A percentile compares a stretch with the other conserved stretches of the same genome.
phyloP scores from a whole-genome alignment of 2,329 filamentous ascomycete genomes.

The Talaromyces albobiverticillius region DNA sequence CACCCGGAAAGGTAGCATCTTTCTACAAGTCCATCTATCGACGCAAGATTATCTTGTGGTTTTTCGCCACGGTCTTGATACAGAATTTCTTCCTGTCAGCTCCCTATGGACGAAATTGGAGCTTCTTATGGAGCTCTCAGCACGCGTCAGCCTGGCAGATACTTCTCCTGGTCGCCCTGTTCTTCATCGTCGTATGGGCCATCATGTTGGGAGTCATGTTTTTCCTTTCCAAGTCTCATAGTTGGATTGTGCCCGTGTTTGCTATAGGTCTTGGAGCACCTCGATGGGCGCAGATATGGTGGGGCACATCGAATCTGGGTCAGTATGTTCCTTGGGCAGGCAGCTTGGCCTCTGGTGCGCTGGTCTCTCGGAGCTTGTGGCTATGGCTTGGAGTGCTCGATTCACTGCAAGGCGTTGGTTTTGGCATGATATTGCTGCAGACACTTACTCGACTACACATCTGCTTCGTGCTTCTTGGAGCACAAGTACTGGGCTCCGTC shows the following conservation, averaged over 20 bases:
- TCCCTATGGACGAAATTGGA: constrained; percentile 66
- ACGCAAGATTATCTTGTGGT: constrained; percentile 66
- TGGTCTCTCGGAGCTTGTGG: constrained; percentile 60
- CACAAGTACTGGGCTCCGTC: constrained; percentile 61
- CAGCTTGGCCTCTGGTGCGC: constrained; percentile 51
- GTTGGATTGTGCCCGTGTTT: constrained; percentile 66
- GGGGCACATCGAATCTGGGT: constrained; percentile 60
- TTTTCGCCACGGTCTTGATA: constrained; percentile 61
- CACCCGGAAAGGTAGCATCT: constrained; percentile 61
- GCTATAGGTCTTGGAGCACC: constrained; percentile 64
- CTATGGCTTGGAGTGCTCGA: constrained; percentile 67
- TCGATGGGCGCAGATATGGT: constrained; percentile 66
- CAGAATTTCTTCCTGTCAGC: constrained; percentile 67
- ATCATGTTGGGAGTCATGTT: constrained; percentile 31
- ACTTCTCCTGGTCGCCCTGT: constrained; percentile 47
- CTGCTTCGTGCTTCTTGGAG: constrained; percentile 57
- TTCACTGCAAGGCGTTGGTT: constrained; percentile 62
- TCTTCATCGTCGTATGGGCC: constrained; percentile 58
- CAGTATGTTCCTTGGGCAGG: constrained; percentile 63
- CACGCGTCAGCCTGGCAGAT: constrained; percentile 58
- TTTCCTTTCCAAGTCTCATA: constrained; percentile 57
- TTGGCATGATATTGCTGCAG: constrained; percentile 66
- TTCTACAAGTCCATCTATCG: constrained; percentile 63
- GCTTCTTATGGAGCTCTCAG: constrained; percentile 59
- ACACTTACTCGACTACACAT: constrained; percentile 65